Base-by-base conservation (phyloP, 805 yeast genomes). In the Huiozyma sinensis region DNA sequence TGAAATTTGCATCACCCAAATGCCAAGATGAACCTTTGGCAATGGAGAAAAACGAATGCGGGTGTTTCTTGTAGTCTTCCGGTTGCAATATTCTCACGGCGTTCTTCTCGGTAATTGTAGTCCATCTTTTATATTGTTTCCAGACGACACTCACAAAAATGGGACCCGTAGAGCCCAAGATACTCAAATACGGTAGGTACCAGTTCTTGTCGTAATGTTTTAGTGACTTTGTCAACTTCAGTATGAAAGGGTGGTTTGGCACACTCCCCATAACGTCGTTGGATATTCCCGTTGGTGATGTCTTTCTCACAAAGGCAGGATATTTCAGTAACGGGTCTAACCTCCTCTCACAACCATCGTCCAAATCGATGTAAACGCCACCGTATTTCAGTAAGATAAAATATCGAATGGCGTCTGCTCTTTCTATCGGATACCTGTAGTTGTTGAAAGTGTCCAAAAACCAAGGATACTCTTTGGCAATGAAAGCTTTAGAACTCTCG, bases 81-180 rank as follows among this genome's bases (percentile, higher is more conserved):
- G 94, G 90, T 67, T 78, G 73, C 53, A 88, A 65, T 39, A 87
- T 76, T 52, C 85, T 68, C 13, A 86, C 81, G 36, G 70, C 75
- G 7, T 76, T 86, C 6, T 77, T 73, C 30, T 73, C 82, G 0
- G 83, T 77, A 13, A 79, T 75, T n/a, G 36, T 44, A 1, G 81
- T 81, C 83, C 85, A 80, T 51, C 95, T 72, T 63, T 83, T 83
- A 64, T 83, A 88, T 55, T 80, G 85, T 64, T 85, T 84, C 88
- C 95, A 83, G 53, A 89, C 73, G 33, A 85, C 88, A 17, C 92
- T 81, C 38, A 89, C 69, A 57, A 85, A 88, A 44, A 89, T 66
- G 0, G 97, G 96, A 9, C 97, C 97, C 0, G 97, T 89, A 9
- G 94, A 80, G 57, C 77, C 83, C 95, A 89, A 86, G 61, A 89